Conservation (phyloP, 768 basidiomycete species). For the Paxillus ammoniavirescens region DNA sequence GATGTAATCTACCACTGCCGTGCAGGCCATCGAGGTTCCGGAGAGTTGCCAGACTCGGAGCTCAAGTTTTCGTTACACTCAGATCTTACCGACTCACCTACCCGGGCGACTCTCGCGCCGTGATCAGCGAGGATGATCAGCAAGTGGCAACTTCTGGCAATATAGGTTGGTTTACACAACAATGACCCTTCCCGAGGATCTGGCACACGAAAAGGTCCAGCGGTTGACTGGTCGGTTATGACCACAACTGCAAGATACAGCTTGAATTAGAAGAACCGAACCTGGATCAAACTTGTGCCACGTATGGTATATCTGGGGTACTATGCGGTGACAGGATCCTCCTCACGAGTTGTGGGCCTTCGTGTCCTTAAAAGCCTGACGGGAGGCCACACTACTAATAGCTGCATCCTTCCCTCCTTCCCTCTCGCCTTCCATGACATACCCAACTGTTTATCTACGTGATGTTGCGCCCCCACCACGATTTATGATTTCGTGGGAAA, state of each 20-base stretch:
- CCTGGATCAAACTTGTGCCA: not conserved
- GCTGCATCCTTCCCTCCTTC: not conserved
- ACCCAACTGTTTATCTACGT: slow-evolving; percentile 35
- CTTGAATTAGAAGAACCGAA: not conserved
- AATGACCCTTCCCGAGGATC: not conserved
- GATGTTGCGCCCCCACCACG: slow-evolving; percentile 41
- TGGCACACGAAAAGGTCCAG: not conserved
- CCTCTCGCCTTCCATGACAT: slow-evolving; percentile 17
- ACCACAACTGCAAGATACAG: too few species aligned
- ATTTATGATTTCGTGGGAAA: slow-evolving; percentile 51
- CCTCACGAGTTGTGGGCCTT: not conserved
- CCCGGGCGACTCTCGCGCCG: too few species aligned
- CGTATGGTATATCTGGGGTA: not conserved
- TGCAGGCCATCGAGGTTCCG: too few species aligned
- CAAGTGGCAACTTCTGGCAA: too few species aligned
- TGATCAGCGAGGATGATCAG: too few species aligned
- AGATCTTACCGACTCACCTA: too few species aligned
- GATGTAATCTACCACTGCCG: too few species aligned
- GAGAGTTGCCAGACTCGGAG: too few species aligned
- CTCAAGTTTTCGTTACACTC: too few species aligned
- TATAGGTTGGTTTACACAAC: too few species aligned
- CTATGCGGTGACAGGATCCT: not conserved
- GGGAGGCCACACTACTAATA: not conserved
- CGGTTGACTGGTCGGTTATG: too few species aligned
- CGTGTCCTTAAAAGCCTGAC: not conserved